phyloP scores from a whole-genome alignment of 75 land plant species.

The Pinus albicaulis region DNA sequence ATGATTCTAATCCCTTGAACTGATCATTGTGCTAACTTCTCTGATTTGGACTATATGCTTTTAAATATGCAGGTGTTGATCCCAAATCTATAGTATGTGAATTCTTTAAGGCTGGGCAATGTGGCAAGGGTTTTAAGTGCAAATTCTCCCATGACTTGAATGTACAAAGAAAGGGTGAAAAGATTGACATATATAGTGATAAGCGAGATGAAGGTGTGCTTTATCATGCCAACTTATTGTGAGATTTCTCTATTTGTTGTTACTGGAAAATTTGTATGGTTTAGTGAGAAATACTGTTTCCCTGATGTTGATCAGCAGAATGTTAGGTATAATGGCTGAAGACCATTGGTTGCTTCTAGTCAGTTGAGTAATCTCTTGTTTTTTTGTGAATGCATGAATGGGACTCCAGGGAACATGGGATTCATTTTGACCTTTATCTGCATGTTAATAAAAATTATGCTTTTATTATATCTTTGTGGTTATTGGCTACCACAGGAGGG shows the following conservation, averaged over 20 bases:
- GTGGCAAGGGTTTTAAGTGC: constrained; percentile 97
- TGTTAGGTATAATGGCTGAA: too few species aligned
- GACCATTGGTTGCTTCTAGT: too few species aligned
- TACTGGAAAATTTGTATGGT: too few species aligned
- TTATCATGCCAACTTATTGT: not conserved
- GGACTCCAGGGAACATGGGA: not conserved
- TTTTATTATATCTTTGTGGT: not conserved
- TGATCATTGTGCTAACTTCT: not conserved
- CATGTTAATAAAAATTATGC: not conserved
- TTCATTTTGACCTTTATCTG: not conserved
- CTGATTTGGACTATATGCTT: not conserved
- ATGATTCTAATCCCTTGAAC: not conserved
- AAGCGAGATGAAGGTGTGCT: constrained; percentile 72
- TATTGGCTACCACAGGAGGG: not conserved
- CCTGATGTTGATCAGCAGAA: too few species aligned
- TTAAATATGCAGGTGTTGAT: constrained; percentile 78
- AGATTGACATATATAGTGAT: constrained; percentile 98
- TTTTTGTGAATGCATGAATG: not conserved
- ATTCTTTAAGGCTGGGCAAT: constrained; percentile 94
- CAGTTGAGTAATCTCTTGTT: too few species aligned
- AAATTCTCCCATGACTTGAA: constrained; percentile 97
- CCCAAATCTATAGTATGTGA: constrained; percentile 98
- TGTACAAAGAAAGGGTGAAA: constrained; percentile 98
- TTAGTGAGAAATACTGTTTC: too few species aligned
- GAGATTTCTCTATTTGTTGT: too few species aligned